Evolutionary conservation across 805 yeast genomes (phyloP).

Genomic region (Wickerhamiella vanderwaltii): DNA sequence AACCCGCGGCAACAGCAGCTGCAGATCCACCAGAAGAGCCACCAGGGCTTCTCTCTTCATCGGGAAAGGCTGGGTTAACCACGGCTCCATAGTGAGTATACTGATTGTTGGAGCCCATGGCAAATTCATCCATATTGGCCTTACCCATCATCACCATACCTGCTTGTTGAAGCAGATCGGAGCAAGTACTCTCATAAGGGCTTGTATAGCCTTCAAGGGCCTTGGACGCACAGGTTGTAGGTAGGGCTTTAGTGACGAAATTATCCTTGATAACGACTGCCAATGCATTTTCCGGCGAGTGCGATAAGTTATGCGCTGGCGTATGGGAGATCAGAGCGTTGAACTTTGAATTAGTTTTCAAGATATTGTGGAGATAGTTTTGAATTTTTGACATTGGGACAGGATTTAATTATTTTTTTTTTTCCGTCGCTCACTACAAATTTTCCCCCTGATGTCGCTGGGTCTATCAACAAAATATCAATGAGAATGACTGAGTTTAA

Average conservation of each 20-base stretch:
- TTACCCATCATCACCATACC: slow-evolving; percentile 58
- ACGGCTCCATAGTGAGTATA: slow-evolving; percentile 27
- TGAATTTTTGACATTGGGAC: slow-evolving; percentile 7
- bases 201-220: slow-evolving; percentile 48
- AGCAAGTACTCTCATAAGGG: slow-evolving; percentile 76
- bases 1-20: slow-evolving; percentile 67
- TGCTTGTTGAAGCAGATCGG: slow-evolving; percentile 36
- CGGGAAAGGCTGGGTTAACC: slow-evolving; percentile 35
- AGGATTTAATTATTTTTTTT: background rate
- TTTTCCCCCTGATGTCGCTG: too few species aligned
- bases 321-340: slow-evolving; percentile 25
- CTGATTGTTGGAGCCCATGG: slow-evolving; percentile 61
- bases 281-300: slow-evolving; percentile 9
- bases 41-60: slow-evolving; percentile 45
- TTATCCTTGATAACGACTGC: slow-evolving; percentile 64
- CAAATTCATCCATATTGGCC: slow-evolving; percentile 91
- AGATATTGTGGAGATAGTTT: slow-evolving; percentile 22
- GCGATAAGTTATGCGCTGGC: slow-evolving; percentile 13
- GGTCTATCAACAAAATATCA: too few species aligned
- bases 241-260: slow-evolving; percentile 48
- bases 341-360: slow-evolving; percentile 19
- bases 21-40: slow-evolving; percentile 98
- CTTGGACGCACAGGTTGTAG: slow-evolving; percentile 71
- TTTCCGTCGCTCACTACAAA: too few species aligned
- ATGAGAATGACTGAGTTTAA: too few species aligned